These are phyloP conservation scores for Clarireedia sp. DNA, from an alignment of 2,329 filamentous ascomycete species.

Conservation along the genomic window DNA sequence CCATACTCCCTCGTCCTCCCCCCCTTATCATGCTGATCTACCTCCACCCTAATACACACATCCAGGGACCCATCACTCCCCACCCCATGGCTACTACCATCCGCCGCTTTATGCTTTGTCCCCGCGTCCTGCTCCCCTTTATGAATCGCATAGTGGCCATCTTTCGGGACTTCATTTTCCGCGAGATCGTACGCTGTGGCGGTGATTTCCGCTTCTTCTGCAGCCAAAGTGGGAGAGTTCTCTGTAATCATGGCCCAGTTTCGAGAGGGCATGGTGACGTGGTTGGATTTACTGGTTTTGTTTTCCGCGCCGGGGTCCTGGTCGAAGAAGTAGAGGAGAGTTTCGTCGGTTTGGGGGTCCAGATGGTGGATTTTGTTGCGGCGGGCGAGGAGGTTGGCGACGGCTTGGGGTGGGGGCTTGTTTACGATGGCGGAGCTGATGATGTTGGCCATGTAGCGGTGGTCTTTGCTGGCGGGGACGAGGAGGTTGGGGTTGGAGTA, in stretches of 20 bases:
- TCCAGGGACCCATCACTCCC: slow-evolving; percentile 68
- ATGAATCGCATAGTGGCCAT: slow-evolving; percentile 67
- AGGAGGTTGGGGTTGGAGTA: slow-evolving; percentile 80
- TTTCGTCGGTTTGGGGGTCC: slow-evolving; percentile 71
- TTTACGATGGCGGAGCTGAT: slow-evolving; percentile 94
- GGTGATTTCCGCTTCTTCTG: neutral
- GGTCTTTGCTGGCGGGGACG: slow-evolving; percentile 81
- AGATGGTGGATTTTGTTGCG: slow-evolving; percentile 75
- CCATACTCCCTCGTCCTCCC: slow-evolving; percentile 79
- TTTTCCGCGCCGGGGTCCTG: slow-evolving; percentile 71
- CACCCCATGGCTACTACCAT: slow-evolving; percentile 11
- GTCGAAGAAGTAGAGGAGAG: slow-evolving; percentile 85
- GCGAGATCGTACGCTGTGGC: slow-evolving; percentile 14
- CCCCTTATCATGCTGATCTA: slow-evolving; percentile 71
- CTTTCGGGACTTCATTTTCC: slow-evolving; percentile 38
- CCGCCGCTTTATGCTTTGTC: slow-evolving; percentile 66
- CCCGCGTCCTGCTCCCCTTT: slow-evolving; percentile 71
- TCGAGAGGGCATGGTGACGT: slow-evolving; percentile 82
- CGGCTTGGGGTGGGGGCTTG: slow-evolving; percentile 76
- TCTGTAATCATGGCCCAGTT: slow-evolving; percentile 91
- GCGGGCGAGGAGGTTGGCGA: slow-evolving; percentile 89
- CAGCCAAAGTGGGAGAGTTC: slow-evolving; percentile 47
- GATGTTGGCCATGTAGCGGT: slow-evolving; percentile 94
- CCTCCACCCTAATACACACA: slow-evolving; percentile 78
- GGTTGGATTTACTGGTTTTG: slow-evolving; percentile 70